These are phyloP conservation scores for Pseudozyma pruni DNA, from an alignment of 1,284 basidiomycete genomes.

Conservation along the genomic window DNA sequence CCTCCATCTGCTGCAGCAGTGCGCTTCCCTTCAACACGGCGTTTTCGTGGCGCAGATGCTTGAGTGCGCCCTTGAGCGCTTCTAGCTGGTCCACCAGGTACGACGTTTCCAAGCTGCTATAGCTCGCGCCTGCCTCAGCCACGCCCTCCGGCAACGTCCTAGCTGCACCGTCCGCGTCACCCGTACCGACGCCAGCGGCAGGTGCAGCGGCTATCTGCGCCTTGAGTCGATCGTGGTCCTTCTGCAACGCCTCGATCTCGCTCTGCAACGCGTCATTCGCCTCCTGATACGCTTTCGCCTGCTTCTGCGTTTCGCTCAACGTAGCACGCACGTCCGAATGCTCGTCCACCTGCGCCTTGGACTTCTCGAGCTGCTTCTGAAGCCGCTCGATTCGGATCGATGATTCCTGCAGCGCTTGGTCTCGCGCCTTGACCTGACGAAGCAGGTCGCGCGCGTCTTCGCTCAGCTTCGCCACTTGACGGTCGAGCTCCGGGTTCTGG, in stretches of 20 bases:
- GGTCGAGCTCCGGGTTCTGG: constrained; percentile 89
- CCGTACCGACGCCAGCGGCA: not conserved
- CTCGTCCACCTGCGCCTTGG: constrained; percentile 83
- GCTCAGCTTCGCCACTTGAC: constrained; percentile 82
- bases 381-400: constrained; percentile 92
- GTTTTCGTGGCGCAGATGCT: constrained; percentile 90
- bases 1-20: constrained; percentile 81
- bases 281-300: constrained; percentile 88
- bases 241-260: constrained; percentile 85
- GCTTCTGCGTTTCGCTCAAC: constrained; percentile 81
- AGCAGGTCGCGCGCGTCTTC: constrained; percentile 89
- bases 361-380: constrained; percentile 87
- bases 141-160: constrained; percentile 12
- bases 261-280: constrained; percentile 90
- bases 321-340: constrained; percentile 84
- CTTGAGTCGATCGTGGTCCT: constrained; percentile 86
- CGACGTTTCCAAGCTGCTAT: constrained; percentile 46
- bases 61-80: constrained; percentile 85
- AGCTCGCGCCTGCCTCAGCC: constrained; percentile 20
- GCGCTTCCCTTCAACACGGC: constrained; percentile 89
- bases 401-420: constrained; percentile 88
- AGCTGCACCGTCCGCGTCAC: not conserved
- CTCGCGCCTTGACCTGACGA: constrained; percentile 78
- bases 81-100: constrained; percentile 75
- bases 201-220: constrained; percentile 67